These are phyloP conservation scores for Coprinopsis strossmayeri DNA, from an alignment of 768 basidiomycete species.

Conservation along the genomic window DNA sequence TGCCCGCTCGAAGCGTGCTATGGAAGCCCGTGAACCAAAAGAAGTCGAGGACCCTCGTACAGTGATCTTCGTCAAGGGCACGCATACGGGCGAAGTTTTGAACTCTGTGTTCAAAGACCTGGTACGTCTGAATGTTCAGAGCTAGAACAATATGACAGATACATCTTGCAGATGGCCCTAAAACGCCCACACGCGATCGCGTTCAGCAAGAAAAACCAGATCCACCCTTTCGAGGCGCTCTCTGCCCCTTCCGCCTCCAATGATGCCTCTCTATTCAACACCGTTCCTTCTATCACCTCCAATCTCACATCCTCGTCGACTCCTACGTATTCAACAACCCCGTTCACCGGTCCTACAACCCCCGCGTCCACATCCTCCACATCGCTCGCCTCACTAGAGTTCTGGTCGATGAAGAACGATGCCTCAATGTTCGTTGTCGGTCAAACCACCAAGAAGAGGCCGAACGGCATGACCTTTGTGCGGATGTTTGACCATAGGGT, in stretches of 20 bases:
- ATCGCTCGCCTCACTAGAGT: slow-evolving; percentile 60
- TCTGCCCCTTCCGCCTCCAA: slow-evolving; percentile 22
- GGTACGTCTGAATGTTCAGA: slow-evolving; percentile 39
- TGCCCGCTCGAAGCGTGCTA: slow-evolving; percentile 86
- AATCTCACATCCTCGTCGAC: background rate
- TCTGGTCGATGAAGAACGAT: slow-evolving; percentile 93
- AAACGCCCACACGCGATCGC: slow-evolving; percentile 88
- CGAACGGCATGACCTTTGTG: slow-evolving; percentile 78
- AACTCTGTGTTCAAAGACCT: slow-evolving; percentile 83
- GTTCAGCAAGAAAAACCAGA: slow-evolving; percentile 89
- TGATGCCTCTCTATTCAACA: background rate
- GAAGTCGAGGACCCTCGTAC: slow-evolving; percentile 85
- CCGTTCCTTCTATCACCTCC: slow-evolving; percentile 14
- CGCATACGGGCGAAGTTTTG: slow-evolving; percentile 76
- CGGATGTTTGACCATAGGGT: slow-evolving; percentile 82
- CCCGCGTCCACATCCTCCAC: slow-evolving; percentile 11
- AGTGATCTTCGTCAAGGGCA: slow-evolving; percentile 86
- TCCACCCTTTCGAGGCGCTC: slow-evolving; percentile 79
- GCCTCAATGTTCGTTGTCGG: slow-evolving; percentile 87
- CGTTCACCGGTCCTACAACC: slow-evolving; percentile 1
- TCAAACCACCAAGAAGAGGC: slow-evolving; percentile 91
- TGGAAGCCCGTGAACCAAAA: slow-evolving; percentile 84
- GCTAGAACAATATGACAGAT: no score
- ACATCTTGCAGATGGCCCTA: slow-evolving; percentile 85
- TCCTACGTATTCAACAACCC: slow-evolving; percentile 27